Conservation (phyloP, 208 protist species). For the Strigomonas galati region DNA sequence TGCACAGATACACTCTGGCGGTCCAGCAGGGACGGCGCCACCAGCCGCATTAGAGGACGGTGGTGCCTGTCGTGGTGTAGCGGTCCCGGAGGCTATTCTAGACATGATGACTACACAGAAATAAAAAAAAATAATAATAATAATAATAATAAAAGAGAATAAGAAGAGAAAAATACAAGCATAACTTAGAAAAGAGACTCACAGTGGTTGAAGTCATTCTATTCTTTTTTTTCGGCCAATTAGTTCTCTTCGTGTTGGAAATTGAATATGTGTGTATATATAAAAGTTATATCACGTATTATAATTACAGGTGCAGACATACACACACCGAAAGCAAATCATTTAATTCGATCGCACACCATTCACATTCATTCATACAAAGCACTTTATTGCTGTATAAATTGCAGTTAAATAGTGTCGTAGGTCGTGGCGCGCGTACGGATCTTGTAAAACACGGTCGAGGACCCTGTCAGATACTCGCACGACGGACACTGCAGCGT, state of each 20-base stretch:
- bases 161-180: not conserved
- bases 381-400: too few species aligned
- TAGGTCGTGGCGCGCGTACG: slow-evolving; percentile 79
- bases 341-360: not conserved
- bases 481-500: slow-evolving; percentile 76
- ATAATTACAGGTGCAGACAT: not conserved
- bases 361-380: not conserved
- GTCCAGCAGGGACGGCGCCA: not conserved
- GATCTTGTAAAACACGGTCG: slow-evolving; percentile 90
- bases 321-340: not conserved
- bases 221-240: slow-evolving; percentile 4
- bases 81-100: not conserved
- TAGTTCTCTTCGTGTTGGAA: too few species aligned
- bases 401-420: slow-evolving; percentile 69
- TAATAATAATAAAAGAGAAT: not conserved
- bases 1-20: slow-evolving; percentile 66
- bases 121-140: slow-evolving; percentile 1
- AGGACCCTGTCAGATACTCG: slow-evolving; percentile 74
- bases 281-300: not conserved
- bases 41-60: not conserved
- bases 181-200: too few species aligned
- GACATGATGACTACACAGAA: not conserved
- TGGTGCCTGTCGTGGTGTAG: not conserved
- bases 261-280: not conserved
- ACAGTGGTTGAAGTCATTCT: not conserved